Conservation (phyloP, 1,284 basidiomycete genomes). For the Violaceomyces palustris region DNA sequence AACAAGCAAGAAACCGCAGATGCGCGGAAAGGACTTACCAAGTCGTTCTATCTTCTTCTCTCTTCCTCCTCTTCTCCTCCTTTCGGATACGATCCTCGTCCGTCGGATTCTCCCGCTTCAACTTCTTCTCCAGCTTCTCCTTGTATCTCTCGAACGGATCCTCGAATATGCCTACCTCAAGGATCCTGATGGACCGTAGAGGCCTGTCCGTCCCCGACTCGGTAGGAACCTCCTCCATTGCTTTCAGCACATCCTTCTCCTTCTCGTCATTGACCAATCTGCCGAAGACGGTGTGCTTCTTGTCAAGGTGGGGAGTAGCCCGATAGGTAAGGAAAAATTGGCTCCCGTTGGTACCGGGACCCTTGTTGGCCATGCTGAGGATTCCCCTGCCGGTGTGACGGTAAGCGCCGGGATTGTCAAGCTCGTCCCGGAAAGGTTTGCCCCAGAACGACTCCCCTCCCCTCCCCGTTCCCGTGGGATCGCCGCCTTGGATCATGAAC, state of each 20-base stretch:
- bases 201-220: conserved; percentile 83
- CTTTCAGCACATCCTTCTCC: conserved; percentile 62
- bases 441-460: conserved; percentile 95
- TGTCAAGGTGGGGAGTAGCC: conserved; percentile 62
- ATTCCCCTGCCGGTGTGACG: conserved; percentile 39
- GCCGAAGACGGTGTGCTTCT: conserved; percentile 94
- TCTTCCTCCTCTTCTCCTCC: conserved; percentile 36
- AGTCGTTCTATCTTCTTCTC: conserved; percentile 45
- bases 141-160: conserved; percentile 45
- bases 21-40: conserved; percentile 15
- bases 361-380: conserved; percentile 50
- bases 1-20: too few relatives aligned
- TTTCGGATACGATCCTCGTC: conserved; percentile 22
- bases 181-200: conserved; percentile 67
- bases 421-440: conserved; percentile 88
- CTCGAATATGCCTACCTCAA: conserved; percentile 29
- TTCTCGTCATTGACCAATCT: conserved; percentile 86
- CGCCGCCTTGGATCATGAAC: conserved; percentile 97
- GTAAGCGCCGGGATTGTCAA: conserved; percentile 56
- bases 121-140: conserved; percentile 14
- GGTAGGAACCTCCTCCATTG: conserved; percentile 72
- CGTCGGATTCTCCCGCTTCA: conserved; percentile 23
- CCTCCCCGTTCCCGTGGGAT: conserved; percentile 89
- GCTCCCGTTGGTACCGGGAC: conserved; percentile 43
- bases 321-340: conserved; percentile 48